Base-by-base conservation (phyloP, 768 basidiomycete genomes). In the Dictyophora rubrovolvata region DNA sequence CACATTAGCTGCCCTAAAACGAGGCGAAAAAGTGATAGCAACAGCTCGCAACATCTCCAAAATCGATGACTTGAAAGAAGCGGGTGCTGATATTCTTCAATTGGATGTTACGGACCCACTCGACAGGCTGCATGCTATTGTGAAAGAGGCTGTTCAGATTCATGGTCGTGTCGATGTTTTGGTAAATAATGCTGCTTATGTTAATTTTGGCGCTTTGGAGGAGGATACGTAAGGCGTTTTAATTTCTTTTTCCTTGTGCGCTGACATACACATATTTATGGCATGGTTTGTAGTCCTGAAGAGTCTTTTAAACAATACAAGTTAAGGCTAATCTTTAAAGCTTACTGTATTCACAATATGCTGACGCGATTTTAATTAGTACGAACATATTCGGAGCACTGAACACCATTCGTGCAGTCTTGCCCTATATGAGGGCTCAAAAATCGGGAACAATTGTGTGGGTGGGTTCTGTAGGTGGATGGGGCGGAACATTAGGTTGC, bases 181-280 rank as follows among this genome's bases (percentile, higher is more conserved):
- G 0, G 74, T 80, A 12, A 78, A 78, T 57, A 77, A 77, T 60
- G 77, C 77, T 9, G 82, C 81, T 5, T 70, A 70, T 56, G 50
- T 67, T 8, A 60, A 56, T 18, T 54, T 63, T 22, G 68, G 70
- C 42, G 65, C 68, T 1, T 55, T 72, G 35, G 70, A 72, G 54
- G 71, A 69, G 49, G 59, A 54, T 17, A 65, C 63, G 69, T 69
- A 50, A 22, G 63, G 20, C 28, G 18, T 56, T 54, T 4, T 11
- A 48, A 23, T 48, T 8, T 18, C n/a, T n/a, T 28, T 4, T 42
- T 12, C 4, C 12, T 2, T 51, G 5, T 37, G 52, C 11, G 42
- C 10, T 57, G 20, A 14, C 18, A 48, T n/a, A 57, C n/a, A n/a
- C n/a, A 17, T 16, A 4, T 47, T 22, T 22, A 48, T 58, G 1